Percentiles rank a stretch among this genome's conserved stretches.
Conservation (phyloP, 2,329 filamentous ascomycete species). For the Diaporthe humulicola region DNA sequence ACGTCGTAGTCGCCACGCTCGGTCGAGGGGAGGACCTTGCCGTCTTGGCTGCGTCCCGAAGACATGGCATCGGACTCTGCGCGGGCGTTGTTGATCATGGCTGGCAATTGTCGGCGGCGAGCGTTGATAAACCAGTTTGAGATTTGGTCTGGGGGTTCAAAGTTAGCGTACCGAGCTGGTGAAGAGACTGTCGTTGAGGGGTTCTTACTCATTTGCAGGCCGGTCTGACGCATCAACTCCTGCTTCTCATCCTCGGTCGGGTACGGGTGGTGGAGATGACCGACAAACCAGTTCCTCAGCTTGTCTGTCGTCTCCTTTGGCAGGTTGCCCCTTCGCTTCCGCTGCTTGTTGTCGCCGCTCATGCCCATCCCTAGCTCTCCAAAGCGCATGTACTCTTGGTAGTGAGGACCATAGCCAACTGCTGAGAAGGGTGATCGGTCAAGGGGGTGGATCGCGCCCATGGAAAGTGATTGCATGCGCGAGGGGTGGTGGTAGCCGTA, state of each 20-base stretch:
- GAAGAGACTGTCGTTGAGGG: slow-evolving; percentile 12
- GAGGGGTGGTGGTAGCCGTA: slow-evolving; percentile 59
- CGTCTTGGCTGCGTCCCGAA: slow-evolving; percentile 50
- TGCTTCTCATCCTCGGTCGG: slow-evolving; percentile 91
- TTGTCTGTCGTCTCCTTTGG: slow-evolving; percentile 92
- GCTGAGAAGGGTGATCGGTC: slow-evolving; percentile 61
- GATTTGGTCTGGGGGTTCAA: slow-evolving; percentile 69
- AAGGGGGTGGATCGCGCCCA: slow-evolving; percentile 57
- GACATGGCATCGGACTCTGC: slow-evolving; percentile 64
- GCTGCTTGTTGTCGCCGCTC: slow-evolving; percentile 62
- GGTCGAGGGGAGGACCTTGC: slow-evolving; percentile 54
- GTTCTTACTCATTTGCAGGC: slow-evolving; percentile 80
- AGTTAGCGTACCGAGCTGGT: slow-evolving; percentile 34
- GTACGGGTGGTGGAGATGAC: slow-evolving; percentile 85
- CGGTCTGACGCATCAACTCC: slow-evolving; percentile 81
- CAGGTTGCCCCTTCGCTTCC: slow-evolving; percentile 83
- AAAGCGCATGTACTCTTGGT: slow-evolving; percentile 59
- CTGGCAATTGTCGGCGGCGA: slow-evolving; percentile 73
- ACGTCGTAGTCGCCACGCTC: slow-evolving; percentile 56
- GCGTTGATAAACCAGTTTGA: slow-evolving; percentile 89
- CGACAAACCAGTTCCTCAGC: slow-evolving; percentile 82
- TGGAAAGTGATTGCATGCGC: slow-evolving; percentile 60
- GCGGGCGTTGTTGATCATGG: slow-evolving; percentile 69
- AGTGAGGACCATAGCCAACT: slow-evolving; percentile 55
- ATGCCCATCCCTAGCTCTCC: slow-evolving; percentile 54